Base-by-base conservation (phyloP, 345 rosid species). In the Euphorbia tirucalli region DNA sequence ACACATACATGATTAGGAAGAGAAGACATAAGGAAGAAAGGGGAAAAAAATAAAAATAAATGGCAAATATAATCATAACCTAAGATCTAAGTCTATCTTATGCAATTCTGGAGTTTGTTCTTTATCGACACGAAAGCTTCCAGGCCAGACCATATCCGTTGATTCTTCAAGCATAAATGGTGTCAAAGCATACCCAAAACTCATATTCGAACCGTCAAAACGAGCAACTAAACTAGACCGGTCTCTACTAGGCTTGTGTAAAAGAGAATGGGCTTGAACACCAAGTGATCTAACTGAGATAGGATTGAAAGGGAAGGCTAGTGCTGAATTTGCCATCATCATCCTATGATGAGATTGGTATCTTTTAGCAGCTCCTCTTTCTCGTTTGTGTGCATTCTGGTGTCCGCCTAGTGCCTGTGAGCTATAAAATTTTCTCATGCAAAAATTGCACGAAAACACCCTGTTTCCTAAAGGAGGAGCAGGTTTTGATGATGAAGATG, bases 321-420 rank as follows among this genome's bases (percentile, higher is more conserved):
- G 21, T 11, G 64, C 32, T 7, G 69, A 3, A 46, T 19, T 46
- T 28, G 69, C 56, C 81, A 80, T 69, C 76, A 78, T 66, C 83
- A 75, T 80, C 71, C 80, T 71, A 61, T 85, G 73, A 61, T 85
- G 73, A 63, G 80, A 69, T 6, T 80, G 75, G 55, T 63, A 78
- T 65, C 81, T 80, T 59, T 74, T 85, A 2, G 81, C 84, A 16
- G 76, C 83, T 46, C 79, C 83, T 61, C 86, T 74, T 58, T 85
- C 88, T 41, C 84, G 66, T 60, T 82, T 80, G 74, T 85, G 88
- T 27, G 88, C 86, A 41, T 85, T 85, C 46, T 82, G 88, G 39
- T 85, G 88, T 11, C 86, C 88, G 5, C 88, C 88, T 27, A 83
- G 67, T 3, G 88, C 88, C 31, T 85, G 88, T 18, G 88, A 85